Evolutionary conservation across 108 stramenopile genomes (phyloP), one percentile per base, ranked within the genome.

Genomic region (Licmophora abbreviata): DNA sequence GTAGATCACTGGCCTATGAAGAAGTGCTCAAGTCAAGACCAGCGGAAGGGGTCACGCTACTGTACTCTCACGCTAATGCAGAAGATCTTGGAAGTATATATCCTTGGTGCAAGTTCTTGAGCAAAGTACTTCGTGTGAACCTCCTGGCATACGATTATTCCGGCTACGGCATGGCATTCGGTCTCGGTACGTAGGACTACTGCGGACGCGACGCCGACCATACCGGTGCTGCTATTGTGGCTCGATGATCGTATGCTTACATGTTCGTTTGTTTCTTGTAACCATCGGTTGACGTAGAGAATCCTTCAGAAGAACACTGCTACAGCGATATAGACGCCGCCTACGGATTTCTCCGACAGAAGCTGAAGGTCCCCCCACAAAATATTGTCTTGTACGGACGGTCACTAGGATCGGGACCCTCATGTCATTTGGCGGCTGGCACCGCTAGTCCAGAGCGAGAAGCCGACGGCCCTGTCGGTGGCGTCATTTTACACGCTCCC

Each of bases 131-230:
- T 33, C 74, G 82, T 61, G 95, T 95, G 25, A 97, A 99, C 67
- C 77, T 99, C 28, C 73, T 99, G 56, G 98, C 96, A 18, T 99
- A 97, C 68, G 98, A 99, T 70, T 99, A 99, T 61, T 83, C 93
- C 2, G 98, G 98, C 21, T 97, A 97, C 59, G 96, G 94, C 32
- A 61, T 85, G 72, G 83, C 83, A 3, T 79, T 64, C 46, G 86
- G 81, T 57, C 69, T 83, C 58, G 85, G 85, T 83, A 58, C 66
- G 76, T 54, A 27, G n/a, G 15, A n/a, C n/a, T n/a, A n/a, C n/a
- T n/a, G n/a, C n/a, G n/a, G n/a, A n/a, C n/a, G n/a, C n/a, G n/a
- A n/a, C n/a, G n/a, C n/a, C n/a, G n/a, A n/a, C n/a, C n/a, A n/a
- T n/a, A n/a, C n/a, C n/a, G n/a, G n/a, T n/a, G n/a, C n/a, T n/a